Evolutionary conservation across 805 yeast genomes (phyloP).

Genomic region (Lipomyces sp.): DNA sequence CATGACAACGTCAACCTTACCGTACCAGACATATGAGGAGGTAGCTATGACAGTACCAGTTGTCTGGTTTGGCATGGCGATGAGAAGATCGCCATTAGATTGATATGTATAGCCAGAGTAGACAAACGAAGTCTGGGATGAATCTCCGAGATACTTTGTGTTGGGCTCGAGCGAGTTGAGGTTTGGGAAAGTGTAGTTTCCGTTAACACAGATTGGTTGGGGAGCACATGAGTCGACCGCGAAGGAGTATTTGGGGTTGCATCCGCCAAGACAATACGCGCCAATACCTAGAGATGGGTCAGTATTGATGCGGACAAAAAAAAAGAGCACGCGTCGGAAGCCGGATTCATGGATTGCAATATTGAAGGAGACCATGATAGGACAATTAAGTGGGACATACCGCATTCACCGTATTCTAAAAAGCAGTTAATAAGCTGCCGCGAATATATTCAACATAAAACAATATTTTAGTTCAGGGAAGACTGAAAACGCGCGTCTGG

Average conservation of each 20-base stretch:
- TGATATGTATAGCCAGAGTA: constrained; percentile 58
- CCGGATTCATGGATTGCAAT: no score
- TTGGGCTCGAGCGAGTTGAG: constrained; percentile 46
- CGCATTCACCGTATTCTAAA: constrained; percentile 69
- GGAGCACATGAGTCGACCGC: constrained; percentile 79
- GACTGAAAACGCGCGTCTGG: background rate
- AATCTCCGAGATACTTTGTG: constrained; percentile 69
- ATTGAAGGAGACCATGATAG: background rate
- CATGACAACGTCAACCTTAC: constrained; percentile 69
- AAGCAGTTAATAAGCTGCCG: background rate
- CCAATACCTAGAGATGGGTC: constrained; percentile 54
- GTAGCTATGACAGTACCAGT: constrained; percentile 82
- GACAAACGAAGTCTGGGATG: constrained; percentile 68
- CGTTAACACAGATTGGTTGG: constrained; percentile 70
- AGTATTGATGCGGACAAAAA: background rate
- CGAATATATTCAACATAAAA: background rate
- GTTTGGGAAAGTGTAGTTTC: constrained; percentile 41
- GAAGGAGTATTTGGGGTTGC: constrained; percentile 76
- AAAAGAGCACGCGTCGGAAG: no score
- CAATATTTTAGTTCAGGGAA: background rate
- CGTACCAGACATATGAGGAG: constrained; percentile 84
- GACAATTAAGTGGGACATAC: constrained; percentile 42
- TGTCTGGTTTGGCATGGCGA: constrained; percentile 79
- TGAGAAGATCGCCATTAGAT: constrained; percentile 60
- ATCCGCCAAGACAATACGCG: constrained; percentile 78